Conservation (phyloP, 2,329 filamentous ascomycete genomes). For the Alternaria sp. region DNA sequence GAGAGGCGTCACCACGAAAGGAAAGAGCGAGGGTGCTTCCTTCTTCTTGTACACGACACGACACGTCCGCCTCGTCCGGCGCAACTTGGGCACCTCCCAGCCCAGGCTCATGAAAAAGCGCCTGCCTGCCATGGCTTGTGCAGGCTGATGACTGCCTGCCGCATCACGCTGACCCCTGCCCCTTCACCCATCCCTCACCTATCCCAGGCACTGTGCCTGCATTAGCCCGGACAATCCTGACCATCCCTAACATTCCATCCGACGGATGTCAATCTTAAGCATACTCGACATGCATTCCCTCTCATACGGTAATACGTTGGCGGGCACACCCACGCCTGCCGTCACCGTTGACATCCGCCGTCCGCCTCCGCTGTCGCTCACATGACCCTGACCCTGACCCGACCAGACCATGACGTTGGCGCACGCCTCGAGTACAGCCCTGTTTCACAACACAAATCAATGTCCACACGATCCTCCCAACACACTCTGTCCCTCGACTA, state of each 20-base stretch:
- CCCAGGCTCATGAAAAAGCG: neutral
- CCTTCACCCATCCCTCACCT: neutral
- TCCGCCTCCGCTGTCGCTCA: neutral
- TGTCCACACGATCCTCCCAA: neutral
- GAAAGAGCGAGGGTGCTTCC: neutral
- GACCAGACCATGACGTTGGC: neutral
- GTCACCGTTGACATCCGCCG: neutral
- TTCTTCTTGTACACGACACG: conserved; percentile 19
- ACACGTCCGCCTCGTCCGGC: conserved; percentile 2
- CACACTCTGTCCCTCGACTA: neutral
- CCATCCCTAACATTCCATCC: neutral
- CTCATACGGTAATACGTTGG: neutral
- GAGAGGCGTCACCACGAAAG: no score
- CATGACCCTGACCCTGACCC: neutral
- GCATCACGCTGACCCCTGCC: neutral
- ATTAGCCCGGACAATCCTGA: neutral
- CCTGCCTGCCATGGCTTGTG: neutral
- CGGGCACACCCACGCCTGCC: neutral
- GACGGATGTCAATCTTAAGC: neutral
- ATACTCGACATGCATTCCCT: neutral
- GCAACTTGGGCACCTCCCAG: conserved; percentile 2
- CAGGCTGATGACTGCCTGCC: neutral
- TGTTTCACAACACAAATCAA: neutral
- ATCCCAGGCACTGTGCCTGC: neutral
- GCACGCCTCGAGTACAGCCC: neutral